Evolutionary conservation across 1,139 yeast genomes (phyloP).

Genomic region (Pichia sp.): DNA sequence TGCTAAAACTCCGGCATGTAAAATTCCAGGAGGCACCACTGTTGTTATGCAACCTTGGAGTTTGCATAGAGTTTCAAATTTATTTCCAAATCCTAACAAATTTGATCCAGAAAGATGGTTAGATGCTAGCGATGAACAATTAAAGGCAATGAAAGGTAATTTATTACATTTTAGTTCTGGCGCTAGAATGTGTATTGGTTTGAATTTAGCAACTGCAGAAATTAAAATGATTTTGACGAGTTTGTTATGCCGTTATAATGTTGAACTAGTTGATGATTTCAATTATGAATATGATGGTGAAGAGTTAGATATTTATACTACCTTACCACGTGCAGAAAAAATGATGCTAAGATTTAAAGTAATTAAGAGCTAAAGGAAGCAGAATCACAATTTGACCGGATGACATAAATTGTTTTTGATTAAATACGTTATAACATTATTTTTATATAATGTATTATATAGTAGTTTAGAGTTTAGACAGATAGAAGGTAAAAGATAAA

Average conservation of each 20-base stretch:
- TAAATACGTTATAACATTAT: too few species aligned
- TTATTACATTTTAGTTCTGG: slow-evolving; percentile 73
- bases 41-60: slow-evolving; percentile 66
- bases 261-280: slow-evolving; percentile 28
- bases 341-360: slow-evolving; percentile 21
- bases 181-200: slow-evolving; percentile 66
- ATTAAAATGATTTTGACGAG: slow-evolving; percentile 54
- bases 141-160: slow-evolving; percentile 42
- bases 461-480: too few species aligned
- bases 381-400: too few species aligned
- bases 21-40: slow-evolving; percentile 50
- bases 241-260: slow-evolving; percentile 45
- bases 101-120: slow-evolving; percentile 65
- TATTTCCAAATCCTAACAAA: slow-evolving; percentile 46
- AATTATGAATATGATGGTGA: slow-evolving; percentile 28
- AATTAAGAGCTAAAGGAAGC: too few species aligned
- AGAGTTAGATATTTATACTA: slow-evolving; percentile 34
- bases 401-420: too few species aligned
- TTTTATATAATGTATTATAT: too few species aligned
- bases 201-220: slow-evolving; percentile 61
- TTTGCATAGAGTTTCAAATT: slow-evolving; percentile 45
- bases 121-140: slow-evolving; percentile 33
- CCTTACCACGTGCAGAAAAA: slow-evolving; percentile 30
- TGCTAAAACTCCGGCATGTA: slow-evolving; percentile 26
- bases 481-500: too few species aligned